A percentile compares a stretch with the other conserved stretches of the same genome.
phyloP scores from a whole-genome alignment of 176 grass and related monocot genomes.

The Triticum timopheevii region DNA sequence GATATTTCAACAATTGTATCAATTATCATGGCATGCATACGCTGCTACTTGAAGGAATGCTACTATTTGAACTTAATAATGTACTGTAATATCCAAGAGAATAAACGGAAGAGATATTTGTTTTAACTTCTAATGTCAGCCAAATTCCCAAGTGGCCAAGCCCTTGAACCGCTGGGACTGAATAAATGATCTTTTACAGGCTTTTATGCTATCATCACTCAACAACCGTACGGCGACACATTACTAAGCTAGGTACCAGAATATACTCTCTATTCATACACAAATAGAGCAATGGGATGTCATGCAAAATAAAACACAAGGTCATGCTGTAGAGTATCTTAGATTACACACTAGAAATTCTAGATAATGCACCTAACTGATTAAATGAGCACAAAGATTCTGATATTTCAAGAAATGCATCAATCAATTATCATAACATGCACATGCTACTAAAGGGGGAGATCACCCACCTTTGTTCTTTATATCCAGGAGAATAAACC shows the following conservation, averaged over 20 bases:
- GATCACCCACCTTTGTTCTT: background rate
- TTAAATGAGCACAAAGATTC: background rate
- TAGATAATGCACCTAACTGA: background rate
- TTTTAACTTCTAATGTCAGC: constrained; percentile 7
- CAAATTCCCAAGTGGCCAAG: background rate
- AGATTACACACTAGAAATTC: background rate
- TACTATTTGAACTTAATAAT: background rate
- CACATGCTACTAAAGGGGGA: background rate
- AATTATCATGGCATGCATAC: background rate
- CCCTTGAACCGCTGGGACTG: background rate
- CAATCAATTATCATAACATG: background rate
- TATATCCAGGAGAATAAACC: constrained; percentile 3
- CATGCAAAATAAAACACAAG: background rate
- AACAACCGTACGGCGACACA: background rate
- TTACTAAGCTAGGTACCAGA: background rate
- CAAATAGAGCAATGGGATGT: background rate
- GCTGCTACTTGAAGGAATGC: background rate
- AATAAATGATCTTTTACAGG: background rate
- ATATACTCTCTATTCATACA: background rate
- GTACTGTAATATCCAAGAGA: background rate
- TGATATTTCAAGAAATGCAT: too few species aligned
- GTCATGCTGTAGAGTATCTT: background rate
- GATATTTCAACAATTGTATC: background rate
- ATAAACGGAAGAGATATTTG: background rate
- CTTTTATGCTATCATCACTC: background rate